A percentile compares a stretch with the other conserved stretches of the same genome.
These are phyloP conservation scores for Acanthochlamys bracteata DNA, from an alignment of 106 monocot species.

Conservation along the genomic window DNA sequence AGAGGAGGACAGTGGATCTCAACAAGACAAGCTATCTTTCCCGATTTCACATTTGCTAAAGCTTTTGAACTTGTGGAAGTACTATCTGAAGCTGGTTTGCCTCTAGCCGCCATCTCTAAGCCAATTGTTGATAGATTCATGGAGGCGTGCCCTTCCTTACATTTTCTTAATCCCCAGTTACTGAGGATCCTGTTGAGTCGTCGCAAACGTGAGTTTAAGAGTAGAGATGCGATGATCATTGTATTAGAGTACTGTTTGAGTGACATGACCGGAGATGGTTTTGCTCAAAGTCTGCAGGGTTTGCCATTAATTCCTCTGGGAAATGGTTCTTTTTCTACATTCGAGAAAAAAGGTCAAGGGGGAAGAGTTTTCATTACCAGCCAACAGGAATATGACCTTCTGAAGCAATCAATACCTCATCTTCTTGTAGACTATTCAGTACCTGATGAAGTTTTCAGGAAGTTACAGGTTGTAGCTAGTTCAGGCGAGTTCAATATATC, in stretches of 20 bases:
- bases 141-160: conserved; percentile 62
- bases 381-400: conserved; percentile 65
- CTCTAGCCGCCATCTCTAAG: conserved; percentile 55
- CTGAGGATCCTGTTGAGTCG: conserved; percentile 71
- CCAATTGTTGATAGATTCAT: conserved; percentile 58
- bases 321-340: conserved; percentile 61
- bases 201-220: conserved; percentile 60
- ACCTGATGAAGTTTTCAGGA: conserved; percentile 45
- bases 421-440: conserved; percentile 59
- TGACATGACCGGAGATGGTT: conserved; percentile 45
- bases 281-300: conserved; percentile 50
- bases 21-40: conserved; percentile 86
- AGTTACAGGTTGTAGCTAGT: conserved; percentile 54
- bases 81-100: conserved; percentile 76
- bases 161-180: conserved; percentile 69
- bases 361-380: conserved; percentile 64
- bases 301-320: conserved; percentile 82
- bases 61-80: conserved; percentile 51
- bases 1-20: conserved; percentile 96
- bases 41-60: conserved; percentile 69
- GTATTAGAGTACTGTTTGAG: conserved; percentile 76
- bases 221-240: conserved; percentile 44
- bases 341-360: conserved; percentile 58
- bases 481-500: conserved; percentile 52
- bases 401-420: conserved; percentile 54